Base-by-base conservation (phyloP, 257 asterid species). In the Primulina huaijiensis region DNA sequence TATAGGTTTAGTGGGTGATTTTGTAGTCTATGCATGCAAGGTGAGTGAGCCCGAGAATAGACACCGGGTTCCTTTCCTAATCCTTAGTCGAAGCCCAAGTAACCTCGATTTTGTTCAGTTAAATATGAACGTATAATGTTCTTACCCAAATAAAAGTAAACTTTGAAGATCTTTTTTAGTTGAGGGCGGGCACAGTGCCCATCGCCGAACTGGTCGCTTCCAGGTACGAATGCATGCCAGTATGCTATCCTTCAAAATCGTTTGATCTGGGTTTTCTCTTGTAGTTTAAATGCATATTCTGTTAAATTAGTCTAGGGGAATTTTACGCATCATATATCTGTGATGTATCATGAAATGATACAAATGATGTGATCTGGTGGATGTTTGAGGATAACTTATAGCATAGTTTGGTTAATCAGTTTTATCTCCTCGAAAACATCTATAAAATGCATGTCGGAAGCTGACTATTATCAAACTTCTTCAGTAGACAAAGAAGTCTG, bases 401-500 rank as follows among this genome's bases (percentile, higher is more conserved):
- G 4, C 16, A 38, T 10, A 38, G 50, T 16, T 38, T 38, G 50
- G 1, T 38, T 38, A 9, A 38, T 38, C 14, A 9, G 50, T 38
- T 38, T 9, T 38, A 38, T 38, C 16, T 38, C 50, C 53, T 12
- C 2, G 53, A 11, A 43, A 11, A 43, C n/a, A 14, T 43, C n/a
- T 3, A 43, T 12, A 43, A 43, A 43, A 11, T 11, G n/a, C n/a
- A 11, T 43, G n/a, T 43, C 1, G n/a, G 53, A 43, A 43, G 53
- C 53, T 43, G n/a, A 43, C 53, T 43, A 11, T 43, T 11, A 43
- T 43, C 53, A 43, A 38, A 14, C 38, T 50, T 20, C 17, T 23
- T 27, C 62, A 66, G 71, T 50, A 27, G 62, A 29, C 19, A n/a
- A 30, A 57, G 62, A n/a, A 53, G 9, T 40, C 56, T 68, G 46